phyloP scores from a whole-genome alignment of 2,329 filamentous ascomycete genomes.

The Claviceps paspali region DNA sequence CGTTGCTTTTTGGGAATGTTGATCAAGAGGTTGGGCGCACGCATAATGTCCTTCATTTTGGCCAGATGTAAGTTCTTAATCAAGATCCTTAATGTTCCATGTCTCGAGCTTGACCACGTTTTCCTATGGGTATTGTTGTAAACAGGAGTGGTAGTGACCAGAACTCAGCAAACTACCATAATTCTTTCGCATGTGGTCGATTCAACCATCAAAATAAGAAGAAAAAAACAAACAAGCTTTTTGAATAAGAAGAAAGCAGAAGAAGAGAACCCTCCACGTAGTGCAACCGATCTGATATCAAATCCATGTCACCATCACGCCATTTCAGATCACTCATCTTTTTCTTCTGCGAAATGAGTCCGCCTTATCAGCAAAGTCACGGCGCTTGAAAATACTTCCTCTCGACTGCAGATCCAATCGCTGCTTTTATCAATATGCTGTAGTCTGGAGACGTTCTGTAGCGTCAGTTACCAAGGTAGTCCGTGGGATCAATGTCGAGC shows the following conservation, averaged over 20 bases:
- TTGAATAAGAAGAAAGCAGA: no score
- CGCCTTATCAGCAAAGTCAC: background rate
- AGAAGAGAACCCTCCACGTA: no score
- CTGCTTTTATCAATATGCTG: background rate
- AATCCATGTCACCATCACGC: no score
- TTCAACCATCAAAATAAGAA: background rate
- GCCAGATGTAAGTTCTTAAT: slow-evolving; percentile 3
- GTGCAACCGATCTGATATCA: no score
- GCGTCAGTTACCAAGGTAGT: background rate
- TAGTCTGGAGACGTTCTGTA: background rate
- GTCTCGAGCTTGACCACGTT: background rate
- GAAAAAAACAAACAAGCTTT: no score
- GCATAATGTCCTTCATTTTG: slow-evolving; percentile 7
- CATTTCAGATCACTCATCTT: background rate
- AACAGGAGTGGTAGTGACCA: background rate
- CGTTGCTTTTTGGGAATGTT: slow-evolving; percentile 10
- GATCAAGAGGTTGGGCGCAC: background rate
- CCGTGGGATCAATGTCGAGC: background rate
- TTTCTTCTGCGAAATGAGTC: background rate
- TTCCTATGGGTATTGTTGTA: background rate
- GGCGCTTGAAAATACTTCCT: background rate
- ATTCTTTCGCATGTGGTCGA: background rate
- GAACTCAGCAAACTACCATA: background rate
- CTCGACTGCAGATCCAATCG: background rate
- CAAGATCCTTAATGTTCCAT: no score